A percentile compares a stretch with the other conserved stretches of the same genome.
These are phyloP conservation scores for Musa acuminata DNA, from an alignment of 176 grass and related monocot species.

Conservation along the genomic window DNA sequence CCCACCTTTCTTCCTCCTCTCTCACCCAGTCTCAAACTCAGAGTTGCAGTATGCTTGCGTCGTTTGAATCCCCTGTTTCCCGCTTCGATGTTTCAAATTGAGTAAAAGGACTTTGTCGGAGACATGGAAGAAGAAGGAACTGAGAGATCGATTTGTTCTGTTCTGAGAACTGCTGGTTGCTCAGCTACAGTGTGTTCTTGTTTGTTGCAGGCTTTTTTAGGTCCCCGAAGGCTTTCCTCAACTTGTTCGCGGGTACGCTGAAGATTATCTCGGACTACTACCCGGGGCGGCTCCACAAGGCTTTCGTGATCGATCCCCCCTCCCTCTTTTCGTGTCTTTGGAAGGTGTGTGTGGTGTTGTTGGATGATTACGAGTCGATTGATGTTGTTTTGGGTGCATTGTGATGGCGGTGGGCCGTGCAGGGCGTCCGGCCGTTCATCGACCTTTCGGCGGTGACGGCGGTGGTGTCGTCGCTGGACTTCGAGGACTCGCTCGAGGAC, in stretches of 20 bases:
- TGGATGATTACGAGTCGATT: background rate
- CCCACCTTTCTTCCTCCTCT: background rate
- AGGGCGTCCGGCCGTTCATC: conserved; percentile 83
- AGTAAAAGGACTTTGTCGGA: background rate
- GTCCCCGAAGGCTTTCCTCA: conserved; percentile 81
- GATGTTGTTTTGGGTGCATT: too few species aligned
- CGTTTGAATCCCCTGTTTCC: conserved; percentile 1
- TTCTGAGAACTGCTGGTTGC: background rate
- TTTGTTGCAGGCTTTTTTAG: conserved; percentile 81
- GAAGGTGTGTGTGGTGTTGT: conserved; percentile 45
- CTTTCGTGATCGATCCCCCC: conserved; percentile 84
- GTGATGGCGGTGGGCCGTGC: background rate
- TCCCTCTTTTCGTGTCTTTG: conserved; percentile 88
- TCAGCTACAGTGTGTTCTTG: background rate
- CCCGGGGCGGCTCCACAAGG: conserved; percentile 75
- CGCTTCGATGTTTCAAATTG: background rate
- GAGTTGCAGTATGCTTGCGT: background rate
- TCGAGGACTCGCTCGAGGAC: conserved; percentile 79
- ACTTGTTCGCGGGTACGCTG: conserved; percentile 75
- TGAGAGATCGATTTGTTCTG: background rate
- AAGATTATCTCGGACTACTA: conserved; percentile 96
- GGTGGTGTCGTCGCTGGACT: conserved; percentile 68
- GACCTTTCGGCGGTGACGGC: conserved; percentile 56
- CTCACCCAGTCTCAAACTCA: background rate
- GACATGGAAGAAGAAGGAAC: background rate